These are phyloP conservation scores for Rickenella mellea DNA, from an alignment of 768 basidiomycete species.

Conservation along the genomic window DNA sequence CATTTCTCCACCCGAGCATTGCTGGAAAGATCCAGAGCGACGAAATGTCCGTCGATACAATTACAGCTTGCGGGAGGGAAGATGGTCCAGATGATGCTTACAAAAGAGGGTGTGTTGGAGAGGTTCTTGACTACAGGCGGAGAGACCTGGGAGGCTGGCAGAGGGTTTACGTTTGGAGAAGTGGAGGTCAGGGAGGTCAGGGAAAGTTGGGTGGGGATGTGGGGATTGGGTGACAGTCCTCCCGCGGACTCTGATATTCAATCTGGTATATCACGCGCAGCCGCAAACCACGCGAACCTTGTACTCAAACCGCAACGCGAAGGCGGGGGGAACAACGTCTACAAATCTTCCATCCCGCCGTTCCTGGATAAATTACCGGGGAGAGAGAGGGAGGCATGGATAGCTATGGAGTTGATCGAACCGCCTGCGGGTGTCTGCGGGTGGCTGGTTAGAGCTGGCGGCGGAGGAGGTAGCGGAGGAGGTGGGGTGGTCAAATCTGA, in stretches of 20 bases:
- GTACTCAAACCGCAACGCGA: constrained; percentile 98
- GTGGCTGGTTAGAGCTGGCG: constrained; percentile 69
- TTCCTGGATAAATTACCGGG: constrained; percentile 59
- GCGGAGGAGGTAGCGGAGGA: too few species aligned
- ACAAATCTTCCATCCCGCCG: constrained; percentile 68
- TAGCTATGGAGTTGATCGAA: constrained; percentile 91
- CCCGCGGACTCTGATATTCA: constrained; percentile 11
- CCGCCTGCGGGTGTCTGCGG: constrained; percentile 62
- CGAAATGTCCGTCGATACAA: constrained; percentile 87
- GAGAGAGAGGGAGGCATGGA: constrained; percentile 75
- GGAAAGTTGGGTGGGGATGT: constrained; percentile 84
- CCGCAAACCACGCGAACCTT: constrained; percentile 38
- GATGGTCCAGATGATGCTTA: constrained; percentile 87
- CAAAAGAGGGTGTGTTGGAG: constrained; percentile 64
- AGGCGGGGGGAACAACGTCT: constrained; percentile 95
- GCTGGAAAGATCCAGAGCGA: constrained; percentile 75
- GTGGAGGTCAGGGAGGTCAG: constrained; percentile 45
- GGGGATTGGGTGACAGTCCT: constrained; percentile 60
- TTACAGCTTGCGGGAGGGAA: constrained; percentile 95
- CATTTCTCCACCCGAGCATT: constrained; percentile 69
- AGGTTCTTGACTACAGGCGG: too few species aligned
- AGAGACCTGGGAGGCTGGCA: too few species aligned
- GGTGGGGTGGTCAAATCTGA: constrained; percentile 45
- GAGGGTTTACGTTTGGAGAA: constrained; percentile 19
- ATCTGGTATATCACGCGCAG: too few species aligned